phyloP scores from a whole-genome alignment of 2,329 filamentous ascomycete genomes.

The Tolypocladium endophyticum region DNA sequence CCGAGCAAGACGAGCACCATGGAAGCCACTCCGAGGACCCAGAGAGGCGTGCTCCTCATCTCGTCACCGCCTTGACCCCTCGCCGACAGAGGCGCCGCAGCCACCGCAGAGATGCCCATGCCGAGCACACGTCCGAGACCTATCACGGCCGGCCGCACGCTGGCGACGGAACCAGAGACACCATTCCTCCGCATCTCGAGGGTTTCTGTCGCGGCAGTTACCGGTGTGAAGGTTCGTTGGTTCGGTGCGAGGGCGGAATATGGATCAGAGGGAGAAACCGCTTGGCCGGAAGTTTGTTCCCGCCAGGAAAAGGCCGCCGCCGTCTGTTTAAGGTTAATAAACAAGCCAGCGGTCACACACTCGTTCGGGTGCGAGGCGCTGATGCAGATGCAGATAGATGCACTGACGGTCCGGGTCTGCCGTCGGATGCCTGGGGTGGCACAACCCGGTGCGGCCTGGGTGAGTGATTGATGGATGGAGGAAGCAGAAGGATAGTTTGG shows the following conservation, averaged over 20 bases:
- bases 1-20: conserved; percentile 74
- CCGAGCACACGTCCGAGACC: conserved; percentile 41
- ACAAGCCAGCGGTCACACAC: background rate
- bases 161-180: conserved; percentile 22
- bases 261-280: background rate
- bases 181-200: conserved; percentile 15
- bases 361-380: background rate
- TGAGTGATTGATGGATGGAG: background rate
- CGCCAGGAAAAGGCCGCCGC: background rate
- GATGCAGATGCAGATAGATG: background rate
- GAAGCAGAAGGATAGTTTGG: background rate
- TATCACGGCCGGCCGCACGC: conserved; percentile 37
- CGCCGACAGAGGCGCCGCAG: conserved; percentile 32
- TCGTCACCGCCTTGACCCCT: conserved; percentile 33
- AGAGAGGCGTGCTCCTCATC: conserved; percentile 54
- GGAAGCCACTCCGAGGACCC: conserved; percentile 72
- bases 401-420: background rate
- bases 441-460: background rate
- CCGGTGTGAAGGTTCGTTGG: too few species aligned
- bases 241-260: background rate
- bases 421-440: background rate
- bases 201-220: background rate
- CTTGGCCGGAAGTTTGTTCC: background rate
- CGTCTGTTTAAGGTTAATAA: background rate
- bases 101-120: conserved; percentile 35